Evolutionary conservation across 2,329 filamentous ascomycete species (phyloP).

Genomic region (Monosporascus sp.): DNA sequence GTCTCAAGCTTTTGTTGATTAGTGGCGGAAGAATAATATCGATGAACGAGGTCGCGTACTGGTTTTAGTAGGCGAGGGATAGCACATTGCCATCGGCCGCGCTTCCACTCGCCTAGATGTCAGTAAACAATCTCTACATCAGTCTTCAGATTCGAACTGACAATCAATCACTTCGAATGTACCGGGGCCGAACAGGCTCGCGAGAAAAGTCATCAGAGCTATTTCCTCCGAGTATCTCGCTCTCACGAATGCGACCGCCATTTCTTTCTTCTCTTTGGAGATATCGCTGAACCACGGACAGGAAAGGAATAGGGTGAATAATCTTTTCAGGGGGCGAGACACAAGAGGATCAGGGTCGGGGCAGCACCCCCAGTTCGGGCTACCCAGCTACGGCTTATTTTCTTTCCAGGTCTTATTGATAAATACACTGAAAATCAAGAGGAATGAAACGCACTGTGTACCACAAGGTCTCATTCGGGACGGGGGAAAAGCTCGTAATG

Average conservation of each 20-base stretch:
- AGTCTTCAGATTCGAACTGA: not conserved
- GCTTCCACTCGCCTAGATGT: not conserved
- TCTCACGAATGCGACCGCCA: not conserved
- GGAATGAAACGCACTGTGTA: no score
- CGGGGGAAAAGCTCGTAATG: no score
- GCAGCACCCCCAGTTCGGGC: no score
- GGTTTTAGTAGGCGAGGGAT: not conserved
- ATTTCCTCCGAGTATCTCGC: not conserved
- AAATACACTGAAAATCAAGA: no score
- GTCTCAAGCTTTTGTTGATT: not conserved
- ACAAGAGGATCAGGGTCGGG: no score
- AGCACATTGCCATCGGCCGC: not conserved
- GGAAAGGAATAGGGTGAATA: no score
- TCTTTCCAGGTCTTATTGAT: no score
- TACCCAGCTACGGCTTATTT: no score
- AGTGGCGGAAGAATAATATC: not conserved
- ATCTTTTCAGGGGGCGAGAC: no score
- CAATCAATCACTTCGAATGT: no score
- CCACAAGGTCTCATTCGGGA: no score
- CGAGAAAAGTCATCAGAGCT: not conserved
- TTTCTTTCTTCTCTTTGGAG: not conserved
- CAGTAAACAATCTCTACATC: not conserved
- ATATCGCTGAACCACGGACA: no score
- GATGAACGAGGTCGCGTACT: not conserved
- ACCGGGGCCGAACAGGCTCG: not conserved